Conservation (phyloP, 805 yeast genomes). For the Cyberlindnera nakhonratchasimensis region DNA sequence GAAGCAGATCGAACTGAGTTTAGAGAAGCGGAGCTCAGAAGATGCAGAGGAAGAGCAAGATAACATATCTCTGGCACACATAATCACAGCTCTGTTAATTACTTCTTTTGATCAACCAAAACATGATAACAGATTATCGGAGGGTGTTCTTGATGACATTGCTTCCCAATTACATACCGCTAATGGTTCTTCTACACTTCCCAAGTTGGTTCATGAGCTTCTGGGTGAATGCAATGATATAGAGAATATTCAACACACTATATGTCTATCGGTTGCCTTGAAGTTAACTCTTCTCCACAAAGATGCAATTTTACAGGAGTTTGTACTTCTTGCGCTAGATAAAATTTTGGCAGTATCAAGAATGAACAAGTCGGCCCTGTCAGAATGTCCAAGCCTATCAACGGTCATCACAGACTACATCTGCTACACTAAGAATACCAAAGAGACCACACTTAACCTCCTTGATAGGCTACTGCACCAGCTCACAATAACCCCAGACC, state of each 20-base stretch:
- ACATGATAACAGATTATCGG: neutral
- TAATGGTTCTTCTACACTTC: neutral
- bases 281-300: neutral
- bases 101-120: neutral
- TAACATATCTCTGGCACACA: neutral
- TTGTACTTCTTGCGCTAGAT: neutral
- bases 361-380: neutral
- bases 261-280: neutral
- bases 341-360: neutral
- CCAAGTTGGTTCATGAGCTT: neutral
- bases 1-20: too few species aligned
- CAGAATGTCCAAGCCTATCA: neutral
- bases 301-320: neutral
- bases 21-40: too few species aligned
- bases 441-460: neutral
- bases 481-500: slow-evolving; percentile 7
- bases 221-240: neutral
- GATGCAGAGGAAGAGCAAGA: neutral
- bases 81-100: neutral
- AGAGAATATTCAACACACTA: neutral
- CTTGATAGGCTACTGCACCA: slow-evolving; percentile 1
- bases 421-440: neutral
- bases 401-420: slow-evolving; percentile 1
- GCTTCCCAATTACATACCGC: neutral
- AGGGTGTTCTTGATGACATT: neutral